A percentile compares a stretch with the other conserved stretches of the same genome.
Evolutionary conservation across 208 protist species (phyloP).

Genomic region (Acanthamoeba quina): DNA sequence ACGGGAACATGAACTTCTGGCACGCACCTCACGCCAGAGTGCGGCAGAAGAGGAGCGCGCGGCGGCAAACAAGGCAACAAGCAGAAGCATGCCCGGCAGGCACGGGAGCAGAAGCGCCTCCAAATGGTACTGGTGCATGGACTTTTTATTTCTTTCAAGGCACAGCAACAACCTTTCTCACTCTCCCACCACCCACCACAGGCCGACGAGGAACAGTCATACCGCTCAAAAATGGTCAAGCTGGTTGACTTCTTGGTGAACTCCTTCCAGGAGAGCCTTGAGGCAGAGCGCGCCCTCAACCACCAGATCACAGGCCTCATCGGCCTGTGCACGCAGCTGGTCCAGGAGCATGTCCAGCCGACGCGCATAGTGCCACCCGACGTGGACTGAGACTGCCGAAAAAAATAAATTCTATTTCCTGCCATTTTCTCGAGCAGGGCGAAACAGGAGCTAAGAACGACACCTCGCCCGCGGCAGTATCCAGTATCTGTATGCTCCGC

Average conservation of each 20-base stretch:
- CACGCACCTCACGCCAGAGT: neutral
- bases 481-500: no score
- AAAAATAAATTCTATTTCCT: neutral
- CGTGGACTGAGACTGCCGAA: neutral
- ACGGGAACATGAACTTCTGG: neutral
- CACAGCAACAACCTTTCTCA: neutral
- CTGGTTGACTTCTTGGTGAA: conserved; percentile 20
- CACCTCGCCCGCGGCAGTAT: no score
- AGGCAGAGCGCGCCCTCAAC: conserved; percentile 20
- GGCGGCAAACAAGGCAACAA: neutral
- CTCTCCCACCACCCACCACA: neutral
- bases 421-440: neutral
- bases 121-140: neutral
- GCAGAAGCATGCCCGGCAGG: neutral
- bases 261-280: conserved; percentile 39
- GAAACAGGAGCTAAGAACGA: neutral
- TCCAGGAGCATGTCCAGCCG: neutral
- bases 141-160: neutral
- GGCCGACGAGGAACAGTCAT: neutral
- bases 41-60: neutral
- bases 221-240: conserved; percentile 2
- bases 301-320: conserved; percentile 36
- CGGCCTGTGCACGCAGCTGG: neutral
- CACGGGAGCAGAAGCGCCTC: neutral
- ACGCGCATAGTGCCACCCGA: neutral